A percentile compares a stretch with the other conserved stretches of the same genome.
These are phyloP conservation scores for Suillus brevipes DNA, from an alignment of 768 basidiomycete species.

Conservation along the genomic window DNA sequence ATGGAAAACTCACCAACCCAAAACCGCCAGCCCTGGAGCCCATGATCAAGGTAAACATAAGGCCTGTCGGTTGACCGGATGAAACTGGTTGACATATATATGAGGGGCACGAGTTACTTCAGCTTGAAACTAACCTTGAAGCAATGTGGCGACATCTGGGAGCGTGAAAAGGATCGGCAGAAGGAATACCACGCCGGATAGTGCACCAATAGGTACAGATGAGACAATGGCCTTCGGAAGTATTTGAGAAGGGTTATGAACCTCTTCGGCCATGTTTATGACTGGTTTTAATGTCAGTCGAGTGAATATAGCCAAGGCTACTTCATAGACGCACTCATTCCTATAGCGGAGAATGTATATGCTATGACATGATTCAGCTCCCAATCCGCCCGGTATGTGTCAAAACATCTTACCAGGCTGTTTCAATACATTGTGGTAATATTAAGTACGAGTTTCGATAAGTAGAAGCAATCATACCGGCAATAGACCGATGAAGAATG, in stretches of 20 bases:
- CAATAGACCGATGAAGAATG: conserved; percentile 65
- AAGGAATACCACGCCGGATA: conserved; percentile 54
- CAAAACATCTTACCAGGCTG: conserved; percentile 29
- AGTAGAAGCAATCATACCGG: conserved; percentile 37
- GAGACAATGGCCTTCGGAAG: conserved; percentile 56
- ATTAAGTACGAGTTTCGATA: not conserved
- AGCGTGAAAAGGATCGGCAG: conserved; percentile 67
- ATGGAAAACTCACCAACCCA: conserved; percentile 45
- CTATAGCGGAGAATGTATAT: conserved; percentile 59
- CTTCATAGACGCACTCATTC: conserved; percentile 51
- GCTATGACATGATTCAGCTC: conserved; percentile 32
- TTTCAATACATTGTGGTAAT: conserved; percentile 1
- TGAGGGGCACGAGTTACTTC: conserved; percentile 1
- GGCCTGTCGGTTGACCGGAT: conserved; percentile 61
- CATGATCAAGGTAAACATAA: conserved; percentile 64
- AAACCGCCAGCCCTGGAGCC: conserved; percentile 63
- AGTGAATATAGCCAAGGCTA: not conserved
- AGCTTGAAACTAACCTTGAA: conserved; percentile 42
- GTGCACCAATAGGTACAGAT: conserved; percentile 52
- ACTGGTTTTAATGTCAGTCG: conserved; percentile 35
- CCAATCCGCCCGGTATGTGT: conserved; percentile 3
- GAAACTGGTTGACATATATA: conserved; percentile 38
- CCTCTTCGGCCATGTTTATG: conserved; percentile 69
- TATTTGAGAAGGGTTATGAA: conserved; percentile 53
- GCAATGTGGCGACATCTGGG: conserved; percentile 53